Percentiles rank a stretch among this genome's conserved stretches.
phyloP scores from a whole-genome alignment of 1,284 basidiomycete genomes.

The Vanrija sp. region DNA sequence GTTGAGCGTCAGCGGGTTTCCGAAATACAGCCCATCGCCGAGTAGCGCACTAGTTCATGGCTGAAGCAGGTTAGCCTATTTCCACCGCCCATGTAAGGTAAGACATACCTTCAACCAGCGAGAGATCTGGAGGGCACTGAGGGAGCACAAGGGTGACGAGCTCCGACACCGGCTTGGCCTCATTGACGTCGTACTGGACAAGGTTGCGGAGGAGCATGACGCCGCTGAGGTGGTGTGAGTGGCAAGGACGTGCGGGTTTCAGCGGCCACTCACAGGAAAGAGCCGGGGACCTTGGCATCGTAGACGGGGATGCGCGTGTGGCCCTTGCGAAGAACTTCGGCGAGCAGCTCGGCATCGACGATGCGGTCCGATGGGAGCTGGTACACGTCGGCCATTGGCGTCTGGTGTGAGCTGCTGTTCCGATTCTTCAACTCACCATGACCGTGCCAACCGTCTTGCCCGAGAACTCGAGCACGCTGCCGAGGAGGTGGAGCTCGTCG shows the following conservation, averaged over 20 bases:
- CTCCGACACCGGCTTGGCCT: constrained; percentile 65
- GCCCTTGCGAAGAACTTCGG: constrained; percentile 50
- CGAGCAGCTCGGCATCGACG: constrained; percentile 60
- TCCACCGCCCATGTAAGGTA: neutral
- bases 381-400: constrained; percentile 51
- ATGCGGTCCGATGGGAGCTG: constrained; percentile 50
- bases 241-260: neutral
- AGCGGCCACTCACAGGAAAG: constrained; percentile 43
- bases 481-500: constrained; percentile 78
- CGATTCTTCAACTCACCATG: constrained; percentile 53
- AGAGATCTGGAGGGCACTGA: constrained; percentile 50
- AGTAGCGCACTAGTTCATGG: constrained; percentile 19
- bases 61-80: constrained; percentile 9
- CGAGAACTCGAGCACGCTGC: constrained; percentile 76
- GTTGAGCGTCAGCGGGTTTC: neutral
- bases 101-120: constrained; percentile 50
- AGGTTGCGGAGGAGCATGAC: constrained; percentile 50
- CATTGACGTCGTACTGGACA: constrained; percentile 76
- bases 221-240: constrained; percentile 11
- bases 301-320: constrained; percentile 83
- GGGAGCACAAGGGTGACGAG: constrained; percentile 73
- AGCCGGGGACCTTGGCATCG: constrained; percentile 62
- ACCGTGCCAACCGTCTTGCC: constrained; percentile 72
- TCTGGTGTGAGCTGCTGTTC: constrained; percentile 25
- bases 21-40: neutral